Conservation (phyloP, 2,329 filamentous ascomycete genomes). For the Neurospora crassa region DNA sequence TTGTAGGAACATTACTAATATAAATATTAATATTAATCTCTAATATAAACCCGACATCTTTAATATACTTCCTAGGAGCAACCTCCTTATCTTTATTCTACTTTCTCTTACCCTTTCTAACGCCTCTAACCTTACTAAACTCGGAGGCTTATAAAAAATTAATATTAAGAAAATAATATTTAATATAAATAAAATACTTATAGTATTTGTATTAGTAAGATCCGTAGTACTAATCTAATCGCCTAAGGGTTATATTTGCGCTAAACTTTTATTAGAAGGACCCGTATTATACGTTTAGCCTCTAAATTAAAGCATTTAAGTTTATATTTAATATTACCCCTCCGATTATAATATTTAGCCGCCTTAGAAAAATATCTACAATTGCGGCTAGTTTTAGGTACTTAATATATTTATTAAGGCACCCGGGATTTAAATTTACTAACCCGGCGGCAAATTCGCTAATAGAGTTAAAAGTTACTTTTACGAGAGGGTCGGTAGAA, state of each 20-base stretch:
- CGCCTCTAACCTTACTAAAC: not conserved
- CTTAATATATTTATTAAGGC: not conserved
- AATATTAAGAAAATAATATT: not conserved
- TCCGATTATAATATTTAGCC: not conserved
- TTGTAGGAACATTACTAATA: too few relatives aligned
- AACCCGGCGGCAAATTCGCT: not conserved
- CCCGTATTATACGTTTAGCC: not conserved
- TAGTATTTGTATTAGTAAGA: not conserved
- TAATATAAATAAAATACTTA: not conserved
- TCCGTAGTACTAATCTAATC: not conserved
- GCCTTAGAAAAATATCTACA: too few relatives aligned
- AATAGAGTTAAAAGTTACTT: not conserved
- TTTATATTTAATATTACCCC: too few relatives aligned
- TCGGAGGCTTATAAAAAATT: not conserved
- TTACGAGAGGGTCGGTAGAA: not conserved
- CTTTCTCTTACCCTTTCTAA: not conserved
- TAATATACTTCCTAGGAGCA: not conserved
- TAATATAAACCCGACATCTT: not conserved
- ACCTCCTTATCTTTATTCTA: not conserved
- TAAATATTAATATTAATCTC: not conserved
- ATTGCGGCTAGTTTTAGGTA: not conserved
- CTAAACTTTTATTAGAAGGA: not conserved
- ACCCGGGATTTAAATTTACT: not conserved
- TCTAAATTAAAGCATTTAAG: too few relatives aligned
- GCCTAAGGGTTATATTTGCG: not conserved